Evolutionary conservation across 441 rosid genomes (phyloP).

Genomic region (Syzygium syzygioides): DNA sequence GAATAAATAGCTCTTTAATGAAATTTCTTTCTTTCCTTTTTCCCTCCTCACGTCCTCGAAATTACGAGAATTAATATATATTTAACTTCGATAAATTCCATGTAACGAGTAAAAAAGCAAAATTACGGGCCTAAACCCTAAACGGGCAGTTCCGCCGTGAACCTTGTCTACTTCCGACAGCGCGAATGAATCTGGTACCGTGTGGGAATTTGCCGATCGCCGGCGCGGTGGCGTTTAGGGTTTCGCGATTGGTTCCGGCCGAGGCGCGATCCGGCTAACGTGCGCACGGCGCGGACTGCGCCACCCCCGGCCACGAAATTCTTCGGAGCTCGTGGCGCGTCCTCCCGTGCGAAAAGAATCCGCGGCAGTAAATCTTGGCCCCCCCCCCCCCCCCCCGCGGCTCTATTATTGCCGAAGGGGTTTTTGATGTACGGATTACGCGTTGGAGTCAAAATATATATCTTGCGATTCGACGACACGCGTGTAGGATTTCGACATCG

Average conservation of each 20-base stretch:
- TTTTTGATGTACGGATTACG: not conserved
- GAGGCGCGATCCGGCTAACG: not conserved
- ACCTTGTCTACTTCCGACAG: not conserved
- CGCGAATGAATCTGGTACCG: not conserved
- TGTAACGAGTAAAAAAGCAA: not conserved
- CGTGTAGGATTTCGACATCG: not conserved
- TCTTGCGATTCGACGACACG: not conserved
- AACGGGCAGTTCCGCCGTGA: not conserved
- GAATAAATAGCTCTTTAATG: not conserved
- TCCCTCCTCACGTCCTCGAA: not conserved
- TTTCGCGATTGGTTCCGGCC: not conserved
- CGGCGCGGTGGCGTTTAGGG: not conserved
- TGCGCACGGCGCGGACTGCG: not conserved
- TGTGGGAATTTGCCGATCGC: not conserved
- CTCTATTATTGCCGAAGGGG: no score
- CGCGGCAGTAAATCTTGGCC: not conserved
- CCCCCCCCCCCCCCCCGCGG: not conserved
- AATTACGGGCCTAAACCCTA: not conserved
- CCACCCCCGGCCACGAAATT: not conserved
- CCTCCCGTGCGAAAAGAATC: not conserved
- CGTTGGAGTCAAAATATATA: not conserved
- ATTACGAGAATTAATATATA: not conserved
- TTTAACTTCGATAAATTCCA: not conserved
- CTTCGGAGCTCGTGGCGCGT: not conserved
- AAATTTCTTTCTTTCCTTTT: not conserved